phyloP scores from a whole-genome alignment of 306 rosid species.

The Purshia tridentata region DNA sequence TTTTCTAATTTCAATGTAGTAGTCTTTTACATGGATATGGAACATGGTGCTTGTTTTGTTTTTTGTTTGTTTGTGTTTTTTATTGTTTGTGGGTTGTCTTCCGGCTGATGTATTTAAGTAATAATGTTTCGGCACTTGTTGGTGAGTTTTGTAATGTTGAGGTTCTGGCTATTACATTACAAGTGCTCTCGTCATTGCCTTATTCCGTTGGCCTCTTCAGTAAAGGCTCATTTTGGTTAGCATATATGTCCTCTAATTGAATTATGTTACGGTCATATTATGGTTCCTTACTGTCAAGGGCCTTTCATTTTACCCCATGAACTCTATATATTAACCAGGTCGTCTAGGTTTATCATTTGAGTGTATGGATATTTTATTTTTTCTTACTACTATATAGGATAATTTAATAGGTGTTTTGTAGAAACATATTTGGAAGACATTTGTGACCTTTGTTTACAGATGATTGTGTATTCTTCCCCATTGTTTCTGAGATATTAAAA shows the following conservation, averaged over 20 bases:
- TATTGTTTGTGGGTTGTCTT: background rate
- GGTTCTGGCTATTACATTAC: background rate
- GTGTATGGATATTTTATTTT: background rate
- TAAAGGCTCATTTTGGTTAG: background rate
- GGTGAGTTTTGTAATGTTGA: background rate
- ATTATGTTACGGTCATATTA: background rate
- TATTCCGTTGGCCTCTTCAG: background rate
- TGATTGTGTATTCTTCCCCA: background rate
- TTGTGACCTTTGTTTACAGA: background rate
- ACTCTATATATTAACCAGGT: background rate
- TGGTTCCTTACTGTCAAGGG: background rate
- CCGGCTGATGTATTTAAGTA: background rate
- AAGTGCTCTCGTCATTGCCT: too few relatives aligned
- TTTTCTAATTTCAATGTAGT: background rate
- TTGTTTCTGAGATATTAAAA: background rate
- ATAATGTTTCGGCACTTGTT: background rate
- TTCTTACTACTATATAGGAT: background rate
- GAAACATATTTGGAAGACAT: background rate
- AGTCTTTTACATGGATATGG: background rate
- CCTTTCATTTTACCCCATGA: background rate
- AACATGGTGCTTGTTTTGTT: background rate
- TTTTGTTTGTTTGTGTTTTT: background rate
- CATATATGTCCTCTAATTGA: background rate
- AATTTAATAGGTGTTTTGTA: background rate
- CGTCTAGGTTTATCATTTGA: background rate